phyloP scores from a whole-genome alignment of 1,284 basidiomycete species.

The Sporisorium scitamineum region DNA sequence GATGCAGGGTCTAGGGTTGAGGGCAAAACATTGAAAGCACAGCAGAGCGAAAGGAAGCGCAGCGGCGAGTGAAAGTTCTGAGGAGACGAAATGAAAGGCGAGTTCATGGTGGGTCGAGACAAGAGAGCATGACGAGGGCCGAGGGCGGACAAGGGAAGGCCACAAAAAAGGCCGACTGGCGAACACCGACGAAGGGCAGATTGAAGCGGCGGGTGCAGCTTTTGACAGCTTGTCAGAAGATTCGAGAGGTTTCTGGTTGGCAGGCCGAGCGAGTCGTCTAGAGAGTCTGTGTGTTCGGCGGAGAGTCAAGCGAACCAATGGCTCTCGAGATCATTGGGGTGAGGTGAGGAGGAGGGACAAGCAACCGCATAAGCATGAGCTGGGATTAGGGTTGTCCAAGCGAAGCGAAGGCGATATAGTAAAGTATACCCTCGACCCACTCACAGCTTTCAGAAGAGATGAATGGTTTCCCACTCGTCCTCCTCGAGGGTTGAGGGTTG shows the following conservation, averaged over 20 bases:
- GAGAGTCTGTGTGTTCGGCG: neutral
- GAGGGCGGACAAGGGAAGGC: neutral
- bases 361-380: neutral
- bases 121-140: slow-evolving; percentile 4
- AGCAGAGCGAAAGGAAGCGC: neutral
- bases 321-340: neutral
- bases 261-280: neutral
- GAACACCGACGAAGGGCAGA: neutral
- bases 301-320: slow-evolving; percentile 27
- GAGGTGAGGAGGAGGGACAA: neutral
- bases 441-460: slow-evolving; percentile 8
- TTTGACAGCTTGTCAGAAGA: slow-evolving; percentile 35
- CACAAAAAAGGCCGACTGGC: neutral
- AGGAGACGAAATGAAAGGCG: neutral
- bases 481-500: slow-evolving; percentile 16
- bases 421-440: slow-evolving; percentile 31
- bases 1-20: slow-evolving; percentile 9
- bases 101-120: neutral
- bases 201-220: slow-evolving; percentile 21
- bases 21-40: neutral
- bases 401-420: slow-evolving; percentile 6
- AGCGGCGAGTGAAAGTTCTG: too few species aligned
- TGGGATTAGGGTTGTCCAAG: slow-evolving; percentile 19
- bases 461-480: neutral
- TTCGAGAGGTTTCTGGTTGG: neutral